Evolutionary conservation across 2,329 filamentous ascomycete species (phyloP).

Genomic region (Pseudocercospora vitis): DNA sequence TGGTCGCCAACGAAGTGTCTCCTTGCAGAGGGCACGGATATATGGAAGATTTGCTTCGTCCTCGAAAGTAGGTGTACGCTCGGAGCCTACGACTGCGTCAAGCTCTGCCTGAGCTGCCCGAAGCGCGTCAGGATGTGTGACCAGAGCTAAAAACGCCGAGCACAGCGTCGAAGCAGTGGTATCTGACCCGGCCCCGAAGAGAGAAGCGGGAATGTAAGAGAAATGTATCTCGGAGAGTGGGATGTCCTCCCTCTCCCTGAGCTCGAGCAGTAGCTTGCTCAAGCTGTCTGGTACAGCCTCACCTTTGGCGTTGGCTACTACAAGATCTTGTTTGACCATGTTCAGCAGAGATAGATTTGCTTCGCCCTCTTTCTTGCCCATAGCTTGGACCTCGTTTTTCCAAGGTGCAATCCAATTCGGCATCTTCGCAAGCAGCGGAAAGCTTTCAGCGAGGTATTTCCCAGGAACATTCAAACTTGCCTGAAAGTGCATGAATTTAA

Average conservation of each 20-base stretch:
- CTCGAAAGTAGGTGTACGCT: slow-evolving; percentile 29
- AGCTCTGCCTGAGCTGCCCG: slow-evolving; percentile 36
- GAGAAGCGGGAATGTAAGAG: slow-evolving; percentile 46
- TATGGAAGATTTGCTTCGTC: slow-evolving; percentile 34
- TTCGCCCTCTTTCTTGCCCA: slow-evolving; percentile 41
- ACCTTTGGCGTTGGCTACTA: slow-evolving; percentile 32
- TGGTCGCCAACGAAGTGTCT: slow-evolving; percentile 37
- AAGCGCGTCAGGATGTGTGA: slow-evolving; percentile 48
- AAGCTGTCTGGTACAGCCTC: slow-evolving; percentile 44
- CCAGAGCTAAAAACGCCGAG: slow-evolving; percentile 51
- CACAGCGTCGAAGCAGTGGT: slow-evolving; percentile 53
- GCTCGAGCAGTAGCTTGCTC: slow-evolving; percentile 47
- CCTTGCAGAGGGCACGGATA: slow-evolving; percentile 33
- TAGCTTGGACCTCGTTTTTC: slow-evolving; percentile 47
- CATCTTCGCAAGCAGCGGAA: slow-evolving; percentile 47
- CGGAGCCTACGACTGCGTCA: slow-evolving; percentile 28
- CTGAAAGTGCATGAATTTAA: slow-evolving; percentile 52
- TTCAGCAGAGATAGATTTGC: slow-evolving; percentile 47
- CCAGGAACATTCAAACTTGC: slow-evolving; percentile 51
- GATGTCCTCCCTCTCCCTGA: slow-evolving; percentile 42
- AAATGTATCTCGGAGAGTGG: slow-evolving; percentile 46
- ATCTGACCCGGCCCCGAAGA: slow-evolving; percentile 54
- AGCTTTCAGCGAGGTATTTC: slow-evolving; percentile 49
- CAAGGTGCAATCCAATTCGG: slow-evolving; percentile 50
- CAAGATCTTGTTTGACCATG: slow-evolving; percentile 44